phyloP scores from a whole-genome alignment of 208 protist species.

The Crithidia mellificae region DNA sequence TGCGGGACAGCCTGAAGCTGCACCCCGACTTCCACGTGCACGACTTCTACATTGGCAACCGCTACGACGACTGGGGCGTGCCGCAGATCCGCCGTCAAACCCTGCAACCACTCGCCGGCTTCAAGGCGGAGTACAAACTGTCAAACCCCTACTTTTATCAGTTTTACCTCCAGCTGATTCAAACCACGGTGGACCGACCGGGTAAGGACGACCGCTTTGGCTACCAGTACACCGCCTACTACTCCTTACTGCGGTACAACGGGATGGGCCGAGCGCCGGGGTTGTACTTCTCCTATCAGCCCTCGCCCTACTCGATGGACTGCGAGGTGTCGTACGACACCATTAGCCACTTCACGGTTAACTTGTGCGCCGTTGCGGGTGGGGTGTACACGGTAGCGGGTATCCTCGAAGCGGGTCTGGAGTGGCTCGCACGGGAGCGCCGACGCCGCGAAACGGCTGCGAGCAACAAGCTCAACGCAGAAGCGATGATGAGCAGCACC shows the following conservation, averaged over 20 bases:
- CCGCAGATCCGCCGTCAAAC: constrained; percentile 26
- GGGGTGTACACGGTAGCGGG: constrained; percentile 60
- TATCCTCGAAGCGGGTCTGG: constrained; percentile 39
- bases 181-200: constrained; percentile 28
- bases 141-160: constrained; percentile 22
- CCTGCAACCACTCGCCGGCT: constrained; percentile 18
- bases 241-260: constrained; percentile 28
- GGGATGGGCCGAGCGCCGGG: constrained; percentile 14
- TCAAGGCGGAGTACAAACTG: not conserved
- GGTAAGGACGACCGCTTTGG: constrained; percentile 22
- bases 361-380: constrained; percentile 59
- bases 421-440: constrained; percentile 18
- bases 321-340: constrained; percentile 33
- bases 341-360: constrained; percentile 50
- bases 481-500: not conserved
- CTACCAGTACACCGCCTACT: constrained; percentile 28
- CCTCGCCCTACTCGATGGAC: constrained; percentile 30
- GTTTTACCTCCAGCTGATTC: constrained; percentile 39
- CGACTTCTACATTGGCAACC: constrained; percentile 22
- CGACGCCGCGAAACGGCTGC: constrained; percentile 8
- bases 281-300: constrained; percentile 34
- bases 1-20: constrained; percentile 14
- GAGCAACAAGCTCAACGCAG: constrained; percentile 18
- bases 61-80: constrained; percentile 27
- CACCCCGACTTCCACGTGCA: constrained; percentile 21